Evolutionary conservation across 1,284 basidiomycete genomes (phyloP).

Genomic region (Marasmius fiardii): DNA sequence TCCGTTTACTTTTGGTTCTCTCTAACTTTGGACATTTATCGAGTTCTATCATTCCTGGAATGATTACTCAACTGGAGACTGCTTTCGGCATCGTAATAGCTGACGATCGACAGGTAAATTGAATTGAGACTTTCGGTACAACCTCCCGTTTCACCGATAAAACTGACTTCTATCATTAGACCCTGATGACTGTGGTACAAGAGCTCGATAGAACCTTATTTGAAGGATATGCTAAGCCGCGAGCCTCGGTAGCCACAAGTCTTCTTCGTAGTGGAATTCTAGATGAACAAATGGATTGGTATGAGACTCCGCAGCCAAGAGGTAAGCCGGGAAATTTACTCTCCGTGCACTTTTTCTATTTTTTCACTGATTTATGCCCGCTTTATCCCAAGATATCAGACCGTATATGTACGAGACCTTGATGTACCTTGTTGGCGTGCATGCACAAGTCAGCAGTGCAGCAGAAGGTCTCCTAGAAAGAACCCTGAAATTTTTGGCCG

Average conservation of each 20-base stretch:
- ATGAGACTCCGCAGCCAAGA: conserved; percentile 82
- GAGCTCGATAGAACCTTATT: conserved; percentile 89
- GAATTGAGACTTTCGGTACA: conserved; percentile 7
- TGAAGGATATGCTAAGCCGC: conserved; percentile 81
- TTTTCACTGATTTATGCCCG: conserved; percentile 7
- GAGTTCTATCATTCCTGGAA: conserved; percentile 67
- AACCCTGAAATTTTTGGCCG: conserved; percentile 79
- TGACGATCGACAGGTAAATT: conserved; percentile 67
- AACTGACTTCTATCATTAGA: conserved; percentile 34
- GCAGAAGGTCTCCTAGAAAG: conserved; percentile 81
- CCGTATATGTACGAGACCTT: conserved; percentile 92
- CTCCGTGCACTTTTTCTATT: background rate
- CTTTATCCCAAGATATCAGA: conserved; percentile 69
- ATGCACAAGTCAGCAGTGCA: conserved; percentile 84
- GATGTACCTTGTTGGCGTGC: conserved; percentile 87
- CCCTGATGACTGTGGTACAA: conserved; percentile 74
- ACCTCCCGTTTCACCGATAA: conserved; percentile 5
- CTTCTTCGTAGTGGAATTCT: conserved; percentile 82
- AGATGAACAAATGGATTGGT: conserved; percentile 85
- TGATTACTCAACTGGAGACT: conserved; percentile 79
- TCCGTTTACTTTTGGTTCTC: conserved; percentile 83
- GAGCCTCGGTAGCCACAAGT: conserved; percentile 61
- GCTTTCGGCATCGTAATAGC: conserved; percentile 74
- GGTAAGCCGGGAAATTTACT: conserved; percentile 43
- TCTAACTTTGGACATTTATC: conserved; percentile 86